Evolutionary conservation across 768 basidiomycete genomes (phyloP).

Genomic region (Hydnomerulius pinastri): DNA sequence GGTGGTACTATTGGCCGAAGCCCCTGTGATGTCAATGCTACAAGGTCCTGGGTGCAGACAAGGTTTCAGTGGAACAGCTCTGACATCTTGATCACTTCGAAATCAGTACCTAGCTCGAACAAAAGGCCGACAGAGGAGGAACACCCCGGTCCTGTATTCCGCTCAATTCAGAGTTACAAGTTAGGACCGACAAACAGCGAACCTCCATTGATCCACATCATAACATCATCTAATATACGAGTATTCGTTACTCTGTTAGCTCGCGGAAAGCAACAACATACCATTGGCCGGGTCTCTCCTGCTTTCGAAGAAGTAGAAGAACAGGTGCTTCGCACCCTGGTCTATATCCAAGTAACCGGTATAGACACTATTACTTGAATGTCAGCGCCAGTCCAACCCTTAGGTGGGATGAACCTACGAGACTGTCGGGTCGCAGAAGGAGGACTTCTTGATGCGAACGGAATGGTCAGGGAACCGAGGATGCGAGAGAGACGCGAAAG

Average conservation of each 20-base stretch:
- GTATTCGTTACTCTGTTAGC: neutral
- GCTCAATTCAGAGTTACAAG: neutral
- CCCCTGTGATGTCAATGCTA: slow-evolving; percentile 56
- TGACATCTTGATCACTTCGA: neutral
- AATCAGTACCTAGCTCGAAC: slow-evolving; percentile 51
- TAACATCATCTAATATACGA: slow-evolving; percentile 50
- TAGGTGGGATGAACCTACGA: slow-evolving; percentile 13
- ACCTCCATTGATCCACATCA: slow-evolving; percentile 75
- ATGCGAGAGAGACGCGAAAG: slow-evolving; percentile 45
- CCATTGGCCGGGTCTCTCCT: slow-evolving; percentile 44
- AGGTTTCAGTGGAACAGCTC: slow-evolving; percentile 33
- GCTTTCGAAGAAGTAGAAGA: slow-evolving; percentile 66
- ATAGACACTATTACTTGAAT: slow-evolving; percentile 36
- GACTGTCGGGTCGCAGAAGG: slow-evolving; percentile 66
- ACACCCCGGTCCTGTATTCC: slow-evolving; percentile 54
- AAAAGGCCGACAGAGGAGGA: slow-evolving; percentile 56
- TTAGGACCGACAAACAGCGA: slow-evolving; percentile 22
- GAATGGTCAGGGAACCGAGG: slow-evolving; percentile 53
- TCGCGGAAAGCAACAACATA: slow-evolving; percentile 9
- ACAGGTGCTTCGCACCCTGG: slow-evolving; percentile 51
- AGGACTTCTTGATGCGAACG: slow-evolving; percentile 60
- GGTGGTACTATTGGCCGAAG: slow-evolving; percentile 57
- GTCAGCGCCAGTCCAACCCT: neutral
- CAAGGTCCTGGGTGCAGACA: slow-evolving; percentile 49
- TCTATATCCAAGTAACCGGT: slow-evolving; percentile 50